phyloP scores from a whole-genome alignment of 208 protist species.

The Phytomonas serpens region DNA sequence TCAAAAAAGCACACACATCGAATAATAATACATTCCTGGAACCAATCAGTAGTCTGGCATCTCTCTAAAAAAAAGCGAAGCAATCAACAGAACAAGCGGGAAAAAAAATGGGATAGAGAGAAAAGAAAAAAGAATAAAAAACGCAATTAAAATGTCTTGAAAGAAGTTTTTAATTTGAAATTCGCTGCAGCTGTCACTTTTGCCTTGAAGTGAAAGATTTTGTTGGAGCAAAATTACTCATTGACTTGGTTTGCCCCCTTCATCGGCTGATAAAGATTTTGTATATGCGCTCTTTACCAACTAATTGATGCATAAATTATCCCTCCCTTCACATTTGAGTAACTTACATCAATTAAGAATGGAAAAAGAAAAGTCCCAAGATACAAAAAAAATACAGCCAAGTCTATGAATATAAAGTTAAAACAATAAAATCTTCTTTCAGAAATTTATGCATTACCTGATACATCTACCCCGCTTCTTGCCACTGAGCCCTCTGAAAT shows the following conservation, averaged over 20 bases:
- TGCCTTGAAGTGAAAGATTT: constrained; percentile 7
- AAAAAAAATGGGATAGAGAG: constrained; percentile 4
- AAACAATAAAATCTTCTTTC: not conserved
- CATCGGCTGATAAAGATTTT: constrained; percentile 14
- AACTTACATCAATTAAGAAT: not conserved
- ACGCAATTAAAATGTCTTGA: constrained; percentile 14
- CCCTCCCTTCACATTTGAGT: not conserved
- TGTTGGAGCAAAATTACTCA: not conserved
- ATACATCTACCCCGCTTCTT: not conserved
- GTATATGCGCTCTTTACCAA: constrained; percentile 3
- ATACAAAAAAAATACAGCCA: constrained; percentile 5
- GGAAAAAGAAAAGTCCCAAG: constrained; percentile 8
- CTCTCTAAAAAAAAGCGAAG: constrained; percentile 11
- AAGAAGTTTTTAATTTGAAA: constrained; percentile 5
- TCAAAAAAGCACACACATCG: constrained; percentile 13
- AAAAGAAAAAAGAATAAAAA: constrained; percentile 13
- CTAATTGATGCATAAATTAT: not conserved
- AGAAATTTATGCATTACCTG: not conserved
- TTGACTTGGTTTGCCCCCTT: not conserved
- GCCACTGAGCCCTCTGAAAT: constrained; percentile 18
- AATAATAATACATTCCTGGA: constrained; percentile 4
- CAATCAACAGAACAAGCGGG: not conserved
- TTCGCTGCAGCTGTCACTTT: constrained; percentile 5
- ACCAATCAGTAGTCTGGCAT: not conserved
- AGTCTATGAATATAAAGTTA: constrained; percentile 1